Evolutionary conservation across 306 rosid species (phyloP).

Genomic region (Malus domestica): ASM211411v1 NC_041796.1:21428501-21429000

Average conservation of each 20-base stretch:
- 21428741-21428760: neutral
- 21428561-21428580: neutral
- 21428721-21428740: neutral
- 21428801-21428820: constrained; percentile 58
- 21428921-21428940: constrained; percentile 65
- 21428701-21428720: neutral
- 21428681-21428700: neutral
- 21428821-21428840: constrained; percentile 52
- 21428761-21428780: constrained; percentile 35
- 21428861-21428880: constrained; percentile 87
- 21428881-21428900: constrained; percentile 75
- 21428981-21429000: constrained; percentile 56
- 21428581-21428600: neutral
- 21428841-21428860: constrained; percentile 71
- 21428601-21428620: neutral
- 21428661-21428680: neutral
- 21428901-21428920: constrained; percentile 77
- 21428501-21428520: neutral
- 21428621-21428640: neutral
- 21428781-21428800: constrained; percentile 55
- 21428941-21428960: constrained; percentile 60
- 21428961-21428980: constrained; percentile 62
- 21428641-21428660: neutral
- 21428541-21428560: neutral
- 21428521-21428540: neutral